Base-by-base conservation (phyloP, 257 asterid genomes). In the Solanum virginianum region DNA sequence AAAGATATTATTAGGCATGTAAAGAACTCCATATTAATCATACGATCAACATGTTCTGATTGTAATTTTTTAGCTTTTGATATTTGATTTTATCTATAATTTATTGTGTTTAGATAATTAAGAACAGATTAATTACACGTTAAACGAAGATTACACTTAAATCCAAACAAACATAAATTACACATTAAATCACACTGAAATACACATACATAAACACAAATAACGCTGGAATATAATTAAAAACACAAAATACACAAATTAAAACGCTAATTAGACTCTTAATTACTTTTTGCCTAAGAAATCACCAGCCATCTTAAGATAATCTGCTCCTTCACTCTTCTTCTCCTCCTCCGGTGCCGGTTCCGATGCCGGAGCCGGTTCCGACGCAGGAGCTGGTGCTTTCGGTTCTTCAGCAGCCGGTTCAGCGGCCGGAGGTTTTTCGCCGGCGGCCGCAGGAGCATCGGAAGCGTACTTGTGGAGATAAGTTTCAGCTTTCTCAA, bases 401-500 rank as follows among this genome's bases (percentile, higher is more conserved):
- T 72, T 72, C 13, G 82, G 10, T 24, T 75, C 82, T 75, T 75
- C 62, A 12, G 43, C 17, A n/a, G 3, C 82, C 24, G 49, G 65
- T 9, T 6, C 29, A 1, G 24, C 16, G n/a, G 26, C 22, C 10
- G 82, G 82, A 26, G 82, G 16, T 10, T 87, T 80, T 13, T 71
- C 75, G 3, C 45, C 88, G 47, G 39, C 45, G 54, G 71, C 32
- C 55, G 65, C 85, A 4, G 29, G 88, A 1, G 47, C 29, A 4
- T 68, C n/a, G 3, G 84, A 14, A 11, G 80, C 75, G 82, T 89
- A 90, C 87, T 85, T 22, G 85, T 92, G 91, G 86, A 92, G 91
- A 66, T 92, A 92, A 86, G 56, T 90, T 88, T 92, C 92, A 1
- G 95, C 95, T 84, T 92, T 92, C 6, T 91, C 93, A 45, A 86